A percentile compares a stretch with the other conserved stretches of the same genome.
These are phyloP conservation scores for Aspergillus steynii DNA, from an alignment of 495 filamentous ascomycete genomes.

Conservation along the genomic window DNA sequence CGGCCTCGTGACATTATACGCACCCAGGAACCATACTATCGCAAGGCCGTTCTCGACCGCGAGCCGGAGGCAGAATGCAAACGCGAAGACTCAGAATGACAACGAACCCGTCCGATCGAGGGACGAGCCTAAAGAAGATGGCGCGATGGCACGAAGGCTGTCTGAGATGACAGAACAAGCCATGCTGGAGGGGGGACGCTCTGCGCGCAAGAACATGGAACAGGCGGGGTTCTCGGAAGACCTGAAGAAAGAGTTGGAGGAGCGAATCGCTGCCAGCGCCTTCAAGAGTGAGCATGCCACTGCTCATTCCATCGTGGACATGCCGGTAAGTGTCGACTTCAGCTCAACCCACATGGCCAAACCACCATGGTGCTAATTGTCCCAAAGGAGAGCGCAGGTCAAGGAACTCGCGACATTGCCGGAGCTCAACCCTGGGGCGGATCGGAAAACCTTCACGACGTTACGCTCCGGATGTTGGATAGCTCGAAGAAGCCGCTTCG, in stretches of 20 bases:
- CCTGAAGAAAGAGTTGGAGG: constrained; percentile 71
- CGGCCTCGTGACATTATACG: constrained; percentile 15
- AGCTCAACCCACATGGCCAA: background rate
- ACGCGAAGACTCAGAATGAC: constrained; percentile 19
- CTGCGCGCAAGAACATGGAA: constrained; percentile 71
- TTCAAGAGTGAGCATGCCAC: constrained; percentile 70
- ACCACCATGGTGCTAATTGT: background rate
- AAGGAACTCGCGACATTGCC: constrained; percentile 72
- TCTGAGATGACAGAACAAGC: constrained; percentile 78
- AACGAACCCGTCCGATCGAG: constrained; percentile 9
- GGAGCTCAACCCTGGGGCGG: constrained; percentile 76
- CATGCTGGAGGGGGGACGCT: constrained; percentile 67
- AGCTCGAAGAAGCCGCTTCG: constrained; percentile 69
- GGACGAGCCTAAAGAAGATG: constrained; percentile 34
- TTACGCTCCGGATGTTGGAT: constrained; percentile 86
- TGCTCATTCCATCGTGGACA: constrained; percentile 64
- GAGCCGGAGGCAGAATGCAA: constrained; percentile 26
- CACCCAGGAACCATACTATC: constrained; percentile 15
- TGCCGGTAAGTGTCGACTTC: constrained; percentile 51
- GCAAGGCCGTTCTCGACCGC: constrained; percentile 24
- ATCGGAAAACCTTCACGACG: constrained; percentile 68
- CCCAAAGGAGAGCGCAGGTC: constrained; percentile 58
- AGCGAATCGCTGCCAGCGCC: constrained; percentile 66
- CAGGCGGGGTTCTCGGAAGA: constrained; percentile 89
- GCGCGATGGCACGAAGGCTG: constrained; percentile 74